phyloP scores from a whole-genome alignment of 768 basidiomycete genomes.

The Podaxis sp. region DNA sequence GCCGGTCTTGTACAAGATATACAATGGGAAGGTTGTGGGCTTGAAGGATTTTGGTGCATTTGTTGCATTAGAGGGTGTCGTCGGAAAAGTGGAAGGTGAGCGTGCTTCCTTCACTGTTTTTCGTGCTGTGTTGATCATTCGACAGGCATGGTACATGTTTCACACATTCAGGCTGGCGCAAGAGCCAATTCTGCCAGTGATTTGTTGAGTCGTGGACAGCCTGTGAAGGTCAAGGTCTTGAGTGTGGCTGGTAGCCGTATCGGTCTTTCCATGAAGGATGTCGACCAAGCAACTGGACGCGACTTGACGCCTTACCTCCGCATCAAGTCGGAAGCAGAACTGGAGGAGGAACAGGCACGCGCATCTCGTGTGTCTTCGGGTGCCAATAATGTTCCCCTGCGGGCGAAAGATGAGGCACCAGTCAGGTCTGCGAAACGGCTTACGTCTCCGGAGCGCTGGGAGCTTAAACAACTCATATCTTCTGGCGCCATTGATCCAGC shows the following conservation, averaged over 20 bases:
- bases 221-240: conserved; percentile 96
- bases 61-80: conserved; percentile 81
- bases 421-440: conserved; percentile 82
- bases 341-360: conserved; percentile 71
- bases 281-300: conserved; percentile 84
- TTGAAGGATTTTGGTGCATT: conserved; percentile 97
- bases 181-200: conserved; percentile 87
- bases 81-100: conserved; percentile 85
- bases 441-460: conserved; percentile 97
- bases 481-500: conserved; percentile 90
- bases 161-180: conserved; percentile 80
- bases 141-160: conserved; percentile 95
- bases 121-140: conserved; percentile 10
- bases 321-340: conserved; percentile 91
- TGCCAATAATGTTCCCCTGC: conserved; percentile 81
- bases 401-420: conserved; percentile 47
- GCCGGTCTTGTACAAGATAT: conserved; percentile 93
- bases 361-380: conserved; percentile 70
- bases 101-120: conserved; percentile 5
- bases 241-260: conserved; percentile 79
- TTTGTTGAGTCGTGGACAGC: conserved; percentile 77
- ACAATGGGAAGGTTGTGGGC: conserved; percentile 78
- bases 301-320: conserved; percentile 94
- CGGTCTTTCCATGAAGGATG: conserved; percentile 96
- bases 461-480: conserved; percentile 97